These are phyloP conservation scores for Polygonum maritimum DNA, from an alignment of 148 eudicot genomes.

Conservation along the genomic window DNA sequence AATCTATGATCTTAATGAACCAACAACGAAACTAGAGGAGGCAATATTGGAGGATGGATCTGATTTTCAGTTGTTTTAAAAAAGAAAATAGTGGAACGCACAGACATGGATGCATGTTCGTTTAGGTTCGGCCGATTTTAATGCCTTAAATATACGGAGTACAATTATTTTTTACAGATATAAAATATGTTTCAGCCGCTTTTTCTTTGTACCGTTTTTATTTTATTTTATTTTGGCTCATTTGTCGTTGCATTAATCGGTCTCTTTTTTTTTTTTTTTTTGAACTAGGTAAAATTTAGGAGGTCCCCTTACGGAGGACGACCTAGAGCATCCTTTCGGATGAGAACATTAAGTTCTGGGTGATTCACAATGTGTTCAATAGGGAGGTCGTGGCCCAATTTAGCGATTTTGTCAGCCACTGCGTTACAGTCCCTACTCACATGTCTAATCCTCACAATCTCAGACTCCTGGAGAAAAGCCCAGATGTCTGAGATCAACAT, in stretches of 20 bases:
- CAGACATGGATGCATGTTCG: conserved; percentile 6
- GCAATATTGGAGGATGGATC: background rate
- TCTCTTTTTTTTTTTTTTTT: too few species aligned
- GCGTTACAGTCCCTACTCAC: too few species aligned
- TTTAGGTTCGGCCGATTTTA: conserved; percentile 1
- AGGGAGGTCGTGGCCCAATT: too few species aligned
- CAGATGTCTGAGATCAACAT: too few species aligned
- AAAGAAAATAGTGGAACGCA: background rate
- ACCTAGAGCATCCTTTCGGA: too few species aligned
- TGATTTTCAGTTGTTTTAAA: background rate
- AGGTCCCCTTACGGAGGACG: too few species aligned
- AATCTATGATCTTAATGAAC: background rate
- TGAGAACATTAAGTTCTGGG: too few species aligned
- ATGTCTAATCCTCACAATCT: too few species aligned
- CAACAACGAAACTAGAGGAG: background rate
- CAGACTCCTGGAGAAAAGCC: too few species aligned
- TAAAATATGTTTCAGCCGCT: background rate
- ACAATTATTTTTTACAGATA: background rate
- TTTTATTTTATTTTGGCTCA: background rate
- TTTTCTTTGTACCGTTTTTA: background rate
- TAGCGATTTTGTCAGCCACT: too few species aligned
- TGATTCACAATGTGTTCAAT: too few species aligned
- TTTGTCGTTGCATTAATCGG: background rate
- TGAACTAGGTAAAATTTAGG: too few species aligned
- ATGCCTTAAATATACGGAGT: background rate